Percentiles rank a stretch among this genome's conserved stretches.
Evolutionary conservation across 2,329 filamentous ascomycete genomes (phyloP).

Genomic region (Thielaviopsis musarum): DNA sequence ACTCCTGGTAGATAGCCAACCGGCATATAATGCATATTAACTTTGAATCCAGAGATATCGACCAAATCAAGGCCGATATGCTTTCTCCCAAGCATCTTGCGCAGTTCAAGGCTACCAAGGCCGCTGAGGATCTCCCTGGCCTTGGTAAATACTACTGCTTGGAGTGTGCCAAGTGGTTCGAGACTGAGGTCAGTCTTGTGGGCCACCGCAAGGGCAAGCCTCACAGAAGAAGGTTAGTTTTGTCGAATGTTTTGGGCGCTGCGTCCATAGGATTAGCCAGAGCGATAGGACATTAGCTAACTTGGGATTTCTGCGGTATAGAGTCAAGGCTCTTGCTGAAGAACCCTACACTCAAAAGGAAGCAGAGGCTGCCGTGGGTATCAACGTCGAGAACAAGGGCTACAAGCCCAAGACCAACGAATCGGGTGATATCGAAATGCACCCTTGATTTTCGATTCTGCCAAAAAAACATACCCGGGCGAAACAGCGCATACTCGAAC

Average conservation of each 20-base stretch:
- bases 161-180: conserved; percentile 94
- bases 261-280: neutral
- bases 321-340: conserved; percentile 66
- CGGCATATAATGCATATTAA: neutral
- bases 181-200: conserved; percentile 59
- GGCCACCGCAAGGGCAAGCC: conserved; percentile 75
- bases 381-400: conserved; percentile 50
- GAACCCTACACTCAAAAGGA: conserved; percentile 76
- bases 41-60: conserved; percentile 52
- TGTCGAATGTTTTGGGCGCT: neutral
- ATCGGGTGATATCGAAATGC: conserved; percentile 20
- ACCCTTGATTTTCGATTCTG: conserved; percentile 14
- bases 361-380: conserved; percentile 63
- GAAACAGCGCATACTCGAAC: neutral
- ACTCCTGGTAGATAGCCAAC: neutral
- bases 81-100: conserved; percentile 62
- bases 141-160: conserved; percentile 76
- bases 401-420: conserved; percentile 14
- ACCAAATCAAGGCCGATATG: conserved; percentile 79
- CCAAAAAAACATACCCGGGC: neutral
- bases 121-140: conserved; percentile 71
- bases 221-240: conserved; percentile 65
- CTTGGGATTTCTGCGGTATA: conserved; percentile 21
- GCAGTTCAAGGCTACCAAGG: conserved; percentile 62
- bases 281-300: no score